Conservation (phyloP, 257 asterid genomes). For the Henckelia pumila region DNA sequence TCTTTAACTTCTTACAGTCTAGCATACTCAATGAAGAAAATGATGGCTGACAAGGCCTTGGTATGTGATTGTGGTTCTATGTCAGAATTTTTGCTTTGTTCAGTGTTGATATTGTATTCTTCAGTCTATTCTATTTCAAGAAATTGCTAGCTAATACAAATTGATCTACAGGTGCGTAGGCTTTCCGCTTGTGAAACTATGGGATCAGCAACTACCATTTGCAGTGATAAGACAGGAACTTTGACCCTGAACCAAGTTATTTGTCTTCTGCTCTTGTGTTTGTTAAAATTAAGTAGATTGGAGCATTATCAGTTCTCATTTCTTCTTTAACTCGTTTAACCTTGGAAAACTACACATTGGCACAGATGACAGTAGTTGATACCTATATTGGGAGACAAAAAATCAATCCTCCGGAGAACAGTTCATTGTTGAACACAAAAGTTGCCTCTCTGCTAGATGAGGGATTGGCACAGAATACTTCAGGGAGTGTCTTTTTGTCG, state of each 20-base stretch:
- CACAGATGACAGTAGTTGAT: slow-evolving; percentile 91
- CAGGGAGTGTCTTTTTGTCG: slow-evolving; percentile 78
- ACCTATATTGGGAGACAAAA: slow-evolving; percentile 64
- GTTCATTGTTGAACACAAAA: slow-evolving; percentile 50
- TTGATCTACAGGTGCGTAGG: slow-evolving; percentile 76
- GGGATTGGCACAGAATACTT: slow-evolving; percentile 80
- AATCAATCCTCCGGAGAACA: slow-evolving; percentile 70
- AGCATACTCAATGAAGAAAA: slow-evolving; percentile 98
- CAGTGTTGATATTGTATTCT: slow-evolving; percentile 12
- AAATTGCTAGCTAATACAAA: slow-evolving; percentile 24
- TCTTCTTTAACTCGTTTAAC: slow-evolving; percentile 16
- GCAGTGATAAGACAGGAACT: slow-evolving; percentile 98
- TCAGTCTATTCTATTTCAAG: background rate
- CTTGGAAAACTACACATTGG: slow-evolving; percentile 14
- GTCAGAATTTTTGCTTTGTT: background rate
- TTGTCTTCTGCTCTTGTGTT: slow-evolving; percentile 11
- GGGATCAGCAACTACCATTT: slow-evolving; percentile 97
- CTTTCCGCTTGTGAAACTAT: slow-evolving; percentile 99
- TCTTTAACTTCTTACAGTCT: slow-evolving; percentile 50
- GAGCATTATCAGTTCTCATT: background rate
- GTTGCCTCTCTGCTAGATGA: slow-evolving; percentile 76
- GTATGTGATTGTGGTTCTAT: slow-evolving; percentile 33
- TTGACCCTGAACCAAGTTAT: slow-evolving; percentile 85
- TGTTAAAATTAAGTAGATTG: slow-evolving; percentile 6
- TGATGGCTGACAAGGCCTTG: slow-evolving; percentile 99